Evolutionary conservation across 257 asterid species (phyloP), one percentile per base, ranked within the genome.

Genomic region (Schizonepeta tenuifolia): DNA sequence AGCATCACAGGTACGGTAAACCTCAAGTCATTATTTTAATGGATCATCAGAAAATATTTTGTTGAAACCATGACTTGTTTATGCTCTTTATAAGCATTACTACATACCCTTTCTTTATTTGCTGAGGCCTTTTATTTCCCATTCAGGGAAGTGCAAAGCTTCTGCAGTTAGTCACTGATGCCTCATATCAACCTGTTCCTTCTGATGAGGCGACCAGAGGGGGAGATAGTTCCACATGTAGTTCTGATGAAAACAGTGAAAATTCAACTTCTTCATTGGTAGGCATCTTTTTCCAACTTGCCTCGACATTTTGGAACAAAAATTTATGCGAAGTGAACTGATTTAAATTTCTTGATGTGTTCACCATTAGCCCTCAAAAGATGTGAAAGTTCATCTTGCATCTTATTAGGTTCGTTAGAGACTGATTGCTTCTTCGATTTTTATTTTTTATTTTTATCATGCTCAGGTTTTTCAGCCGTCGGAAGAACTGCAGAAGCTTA

Each of bases 101-200:
- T 15, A 24, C 15, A 28, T 15, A 61, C 26, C 33, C 15, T 21
- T 9, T 24, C 11, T 67, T 65, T 33, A 43, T 51, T 54, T 33
- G 9, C 41, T 56, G 69, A 41, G 13, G 33, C 17, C 53, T 56
- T 44, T 53, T 40, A 9, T 46, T 83, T 80, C 8, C 28, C 58
- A 24, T 60, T 61, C 91, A 94, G 99, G 99, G 99, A 65, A 95
- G 99, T 69, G 88, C 88, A 77, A 88, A 87, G 82, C 97, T 95
- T 77, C 88, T 92, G 77, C 83, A 80, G 20, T 78, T 95, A 58
- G 91, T 95, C 70, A 86, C 89, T 51, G 90, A 92, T 69, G 62
- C 79, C 69, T 85, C 94, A 9, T 21, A 63, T 76, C 56, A 53
- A 43, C 82, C 74, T 64, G 62, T 74, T 31, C 70, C 83, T 59